These are phyloP conservation scores for Bolboschoenoplectus hybrid DNA, from an alignment of 202 grass and related monocot genomes.

Conservation along the genomic window DNA sequence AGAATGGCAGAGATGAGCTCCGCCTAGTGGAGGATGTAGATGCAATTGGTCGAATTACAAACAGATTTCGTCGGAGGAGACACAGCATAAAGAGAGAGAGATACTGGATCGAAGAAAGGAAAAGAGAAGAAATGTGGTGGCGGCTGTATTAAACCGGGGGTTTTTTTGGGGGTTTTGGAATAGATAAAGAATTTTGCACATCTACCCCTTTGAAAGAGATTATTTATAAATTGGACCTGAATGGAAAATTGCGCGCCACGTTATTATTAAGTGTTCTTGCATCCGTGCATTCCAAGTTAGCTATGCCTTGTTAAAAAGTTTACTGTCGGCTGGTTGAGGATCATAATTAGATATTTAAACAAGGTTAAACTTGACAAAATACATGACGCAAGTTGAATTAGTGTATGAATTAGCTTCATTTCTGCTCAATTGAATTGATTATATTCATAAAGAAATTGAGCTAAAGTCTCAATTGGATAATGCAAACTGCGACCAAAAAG, in stretches of 20 bases:
- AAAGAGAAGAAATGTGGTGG: not conserved
- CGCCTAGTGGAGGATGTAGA: not conserved
- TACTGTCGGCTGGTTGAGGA: too few species aligned
- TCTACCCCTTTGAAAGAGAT: not conserved
- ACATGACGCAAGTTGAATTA: too few species aligned
- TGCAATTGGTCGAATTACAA: conserved; percentile 40
- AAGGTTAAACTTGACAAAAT: too few species aligned
- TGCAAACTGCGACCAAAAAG: too few species aligned
- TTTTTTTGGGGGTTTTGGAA: conserved; percentile 3
- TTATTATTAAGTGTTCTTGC: not conserved
- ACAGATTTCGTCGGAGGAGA: conserved; percentile 58
- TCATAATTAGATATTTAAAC: too few species aligned
- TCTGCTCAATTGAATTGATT: too few species aligned
- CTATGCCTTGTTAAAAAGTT: too few species aligned
- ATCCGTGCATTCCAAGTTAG: not conserved
- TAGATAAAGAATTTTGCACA: not conserved
- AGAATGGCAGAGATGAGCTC: conserved; percentile 33
- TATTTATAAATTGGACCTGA: not conserved
- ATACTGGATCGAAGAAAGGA: not conserved
- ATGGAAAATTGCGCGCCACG: not conserved
- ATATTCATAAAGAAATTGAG: too few species aligned
- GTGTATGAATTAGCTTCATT: too few species aligned
- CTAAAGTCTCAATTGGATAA: too few species aligned
- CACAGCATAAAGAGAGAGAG: conserved; percentile 53
- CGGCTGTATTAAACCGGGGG: conserved; percentile 13